Base-by-base conservation (phyloP, 176 grass and related monocot species). In the Eragrostis nindensis region DNA sequence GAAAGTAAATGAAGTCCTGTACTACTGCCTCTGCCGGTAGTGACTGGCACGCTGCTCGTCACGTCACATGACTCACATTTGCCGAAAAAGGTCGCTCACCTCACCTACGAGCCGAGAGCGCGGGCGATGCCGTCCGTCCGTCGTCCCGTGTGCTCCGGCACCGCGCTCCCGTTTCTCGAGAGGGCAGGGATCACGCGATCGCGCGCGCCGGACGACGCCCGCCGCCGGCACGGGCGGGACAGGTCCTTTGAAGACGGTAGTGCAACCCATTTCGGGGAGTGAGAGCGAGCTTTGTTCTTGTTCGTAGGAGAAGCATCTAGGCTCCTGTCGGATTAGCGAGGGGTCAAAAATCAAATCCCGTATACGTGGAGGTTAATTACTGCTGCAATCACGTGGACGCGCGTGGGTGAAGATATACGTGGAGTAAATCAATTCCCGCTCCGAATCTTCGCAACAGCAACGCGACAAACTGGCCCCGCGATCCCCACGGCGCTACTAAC, bases 381-480 rank as follows among this genome's bases (percentile, higher is more conserved):
- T 6, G 6, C 18, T 74, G 30, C 49, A 14, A 11, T 10, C 53
- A 25, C 72, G 69, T 81, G 24, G 83, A 32, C 22, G 15, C 68
- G 50, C 24, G 69, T 38, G 53, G 41, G 9, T 5, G 64, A 22
- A 22, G 55, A 0, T 67, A 1, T n/a, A 11, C 50, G 18, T 22
- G 61, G 14, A 11, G 14, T 68, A 43, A 64, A 41, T 11, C 32
- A 41, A 47, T 68, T 66, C 59, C 40, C 66, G 36, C 60, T 74
- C 65, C 82, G 87, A 93, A 90, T 90, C 91, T 93, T 93, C 87
- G 49, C 36, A 85, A 62, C 91, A 87, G 73, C 84, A 82, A 90
- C 36, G 40, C 53, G 91, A 93, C 87, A 88, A 81, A 56, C 45
- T 60, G 49, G 7, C 16, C 70, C 71, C 64, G 70, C 69, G 69